Percentiles rank a stretch among this genome's conserved stretches.
These are phyloP conservation scores for Tylopilus balloui DNA, from an alignment of 768 basidiomycete species.

Conservation along the genomic window DNA sequence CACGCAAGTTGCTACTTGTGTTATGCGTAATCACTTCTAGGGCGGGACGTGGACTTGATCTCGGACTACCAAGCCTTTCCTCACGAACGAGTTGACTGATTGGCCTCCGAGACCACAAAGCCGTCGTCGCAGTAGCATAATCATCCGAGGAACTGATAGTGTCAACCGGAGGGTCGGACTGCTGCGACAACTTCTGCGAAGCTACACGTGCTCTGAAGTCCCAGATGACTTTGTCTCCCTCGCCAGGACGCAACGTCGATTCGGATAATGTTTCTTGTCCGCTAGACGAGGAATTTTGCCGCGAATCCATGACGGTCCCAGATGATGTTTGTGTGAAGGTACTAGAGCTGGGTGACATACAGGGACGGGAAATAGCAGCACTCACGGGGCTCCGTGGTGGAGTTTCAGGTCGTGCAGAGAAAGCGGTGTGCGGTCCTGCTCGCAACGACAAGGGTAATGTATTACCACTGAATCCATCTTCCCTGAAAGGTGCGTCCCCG, in stretches of 20 bases:
- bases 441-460: conserved; percentile 26
- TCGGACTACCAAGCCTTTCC: conserved; percentile 17
- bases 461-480: conserved; percentile 26
- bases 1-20: conserved; percentile 12
- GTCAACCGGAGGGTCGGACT: conserved; percentile 17
- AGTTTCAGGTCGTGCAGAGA: conserved; percentile 35
- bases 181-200: conserved; percentile 15
- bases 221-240: conserved; percentile 30
- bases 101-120: conserved; percentile 31
- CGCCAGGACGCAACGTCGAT: conserved; percentile 32
- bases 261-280: conserved; percentile 33
- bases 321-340: conserved; percentile 25
- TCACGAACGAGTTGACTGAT: conserved; percentile 27
- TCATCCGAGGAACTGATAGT: conserved; percentile 26
- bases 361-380: conserved; percentile 41
- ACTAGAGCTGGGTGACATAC: conserved; percentile 32
- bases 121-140: conserved; percentile 28
- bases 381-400: conserved; percentile 65
- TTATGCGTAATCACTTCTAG: conserved; percentile 30
- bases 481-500: conserved; percentile 28
- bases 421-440: conserved; percentile 23
- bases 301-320: conserved; percentile 25
- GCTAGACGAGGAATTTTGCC: conserved; percentile 25
- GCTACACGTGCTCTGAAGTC: conserved; percentile 22
- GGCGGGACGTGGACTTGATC: conserved; percentile 24